These are phyloP conservation scores for Cercospora sp. DNA, from an alignment of 2,329 filamentous ascomycete species.

Conservation along the genomic window DNA sequence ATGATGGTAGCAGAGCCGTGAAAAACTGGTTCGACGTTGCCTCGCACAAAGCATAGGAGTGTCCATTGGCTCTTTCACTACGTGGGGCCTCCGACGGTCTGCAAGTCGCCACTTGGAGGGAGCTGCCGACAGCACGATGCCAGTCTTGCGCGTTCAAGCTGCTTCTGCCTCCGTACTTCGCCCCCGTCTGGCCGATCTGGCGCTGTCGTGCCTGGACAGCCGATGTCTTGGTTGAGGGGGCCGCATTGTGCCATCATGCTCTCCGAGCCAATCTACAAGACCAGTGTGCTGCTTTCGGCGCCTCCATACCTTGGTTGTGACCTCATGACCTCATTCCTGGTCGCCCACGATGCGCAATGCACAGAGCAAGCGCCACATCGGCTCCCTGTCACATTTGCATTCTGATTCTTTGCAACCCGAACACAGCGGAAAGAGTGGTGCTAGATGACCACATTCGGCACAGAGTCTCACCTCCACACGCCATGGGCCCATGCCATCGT, in stretches of 20 bases:
- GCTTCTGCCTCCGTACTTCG: not conserved
- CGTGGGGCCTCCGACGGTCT: not conserved
- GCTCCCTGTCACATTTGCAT: not conserved
- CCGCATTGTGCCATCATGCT: not conserved
- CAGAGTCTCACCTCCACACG: not conserved
- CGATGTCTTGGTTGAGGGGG: not conserved
- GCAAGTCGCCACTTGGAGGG: not conserved
- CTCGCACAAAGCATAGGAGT: not conserved
- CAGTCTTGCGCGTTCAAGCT: no score
- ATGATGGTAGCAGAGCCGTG: slow-evolving; percentile 50
- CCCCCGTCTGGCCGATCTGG: not conserved
- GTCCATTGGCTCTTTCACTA: not conserved
- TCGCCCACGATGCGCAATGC: not conserved
- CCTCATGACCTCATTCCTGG: not conserved
- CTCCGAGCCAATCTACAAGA: not conserved
- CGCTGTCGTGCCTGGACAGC: not conserved
- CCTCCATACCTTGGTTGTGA: not conserved
- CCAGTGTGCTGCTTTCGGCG: not conserved
- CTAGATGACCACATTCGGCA: not conserved
- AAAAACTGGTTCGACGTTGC: slow-evolving; percentile 42
- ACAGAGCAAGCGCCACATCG: not conserved
- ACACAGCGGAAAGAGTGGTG: not conserved
- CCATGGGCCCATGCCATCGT: not conserved
- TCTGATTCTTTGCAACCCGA: not conserved
- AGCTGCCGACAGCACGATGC: not conserved